phyloP scores from a whole-genome alignment of 768 basidiomycete species.

The Podaxis carcinomalis region DNA sequence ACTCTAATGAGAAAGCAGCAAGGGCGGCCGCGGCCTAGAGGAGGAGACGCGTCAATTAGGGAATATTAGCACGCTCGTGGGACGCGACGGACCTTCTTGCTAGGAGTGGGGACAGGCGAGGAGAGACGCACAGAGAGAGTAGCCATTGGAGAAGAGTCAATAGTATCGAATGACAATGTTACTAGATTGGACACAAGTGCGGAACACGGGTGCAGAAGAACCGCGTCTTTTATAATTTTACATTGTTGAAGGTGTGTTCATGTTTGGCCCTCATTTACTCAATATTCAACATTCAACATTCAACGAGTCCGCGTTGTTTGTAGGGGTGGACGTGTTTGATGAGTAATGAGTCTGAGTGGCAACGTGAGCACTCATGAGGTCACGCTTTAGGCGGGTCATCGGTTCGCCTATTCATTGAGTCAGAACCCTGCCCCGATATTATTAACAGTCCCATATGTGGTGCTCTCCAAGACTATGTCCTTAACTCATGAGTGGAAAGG shows the following conservation, averaged over 20 bases:
- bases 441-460: neutral
- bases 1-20: slow-evolving; percentile 37
- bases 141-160: slow-evolving; percentile 22
- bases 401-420: no score
- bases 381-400: neutral
- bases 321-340: slow-evolving; percentile 8
- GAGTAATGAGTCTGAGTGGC: neutral
- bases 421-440: neutral
- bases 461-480: neutral
- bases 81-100: slow-evolving; percentile 41
- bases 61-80: slow-evolving; percentile 7
- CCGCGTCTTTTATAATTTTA: slow-evolving; percentile 20
- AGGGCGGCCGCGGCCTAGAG: slow-evolving; percentile 40
- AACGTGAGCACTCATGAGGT: neutral
- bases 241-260: slow-evolving; percentile 25
- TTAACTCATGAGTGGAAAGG: neutral
- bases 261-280: slow-evolving; percentile 25
- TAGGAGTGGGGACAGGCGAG: slow-evolving; percentile 39
- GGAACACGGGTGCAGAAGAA: slow-evolving; percentile 4
- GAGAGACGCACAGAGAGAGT: slow-evolving; percentile 23
- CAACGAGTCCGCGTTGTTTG: slow-evolving; percentile 22
- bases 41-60: slow-evolving; percentile 5
- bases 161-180: slow-evolving; percentile 6
- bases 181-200: neutral
- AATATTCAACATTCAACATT: slow-evolving; percentile 9